Evolutionary conservation across 1,284 basidiomycete species (phyloP).

Genomic region (Rhodotorula sp.): DNA sequence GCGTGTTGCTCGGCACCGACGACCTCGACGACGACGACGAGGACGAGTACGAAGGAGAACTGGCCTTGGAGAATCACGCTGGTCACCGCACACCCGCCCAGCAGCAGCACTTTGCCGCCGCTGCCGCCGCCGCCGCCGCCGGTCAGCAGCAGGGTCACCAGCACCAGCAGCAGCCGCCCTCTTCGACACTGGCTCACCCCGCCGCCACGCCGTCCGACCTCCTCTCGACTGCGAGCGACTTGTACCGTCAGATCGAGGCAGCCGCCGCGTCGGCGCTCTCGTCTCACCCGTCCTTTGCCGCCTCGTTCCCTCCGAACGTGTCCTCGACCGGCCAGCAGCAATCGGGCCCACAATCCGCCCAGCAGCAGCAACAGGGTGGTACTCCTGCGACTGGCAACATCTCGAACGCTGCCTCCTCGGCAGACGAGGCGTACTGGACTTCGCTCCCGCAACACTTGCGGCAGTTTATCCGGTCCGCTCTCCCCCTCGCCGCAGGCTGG

Average conservation of each 20-base stretch:
- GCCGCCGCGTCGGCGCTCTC: slow-evolving; percentile 49
- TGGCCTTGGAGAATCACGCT: slow-evolving; percentile 7
- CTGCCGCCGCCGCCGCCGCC: not conserved
- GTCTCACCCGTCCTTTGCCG: slow-evolving; percentile 37
- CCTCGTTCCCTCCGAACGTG: slow-evolving; percentile 31
- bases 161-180: not conserved
- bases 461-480: slow-evolving; percentile 59
- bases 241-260: slow-evolving; percentile 59
- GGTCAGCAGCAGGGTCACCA: not conserved
- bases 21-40: slow-evolving; percentile 1
- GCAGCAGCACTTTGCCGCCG: slow-evolving; percentile 19
- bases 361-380: slow-evolving; percentile 2
- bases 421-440: slow-evolving; percentile 61
- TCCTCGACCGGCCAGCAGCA: slow-evolving; percentile 2
- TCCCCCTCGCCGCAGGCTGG: slow-evolving; percentile 52
- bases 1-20: not conserved
- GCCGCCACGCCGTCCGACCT: slow-evolving; percentile 50
- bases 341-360: too few species aligned
- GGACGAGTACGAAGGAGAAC: not conserved
- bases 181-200: slow-evolving; percentile 12
- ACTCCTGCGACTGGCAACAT: not conserved
- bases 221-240: slow-evolving; percentile 58
- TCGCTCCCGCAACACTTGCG: slow-evolving; percentile 58
- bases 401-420: slow-evolving; percentile 25
- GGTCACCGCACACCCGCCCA: slow-evolving; percentile 14